A percentile compares a stretch with the other conserved stretches of the same genome.
Evolutionary conservation across 768 basidiomycete genomes (phyloP).

Genomic region (Mycena floridula): DNA sequence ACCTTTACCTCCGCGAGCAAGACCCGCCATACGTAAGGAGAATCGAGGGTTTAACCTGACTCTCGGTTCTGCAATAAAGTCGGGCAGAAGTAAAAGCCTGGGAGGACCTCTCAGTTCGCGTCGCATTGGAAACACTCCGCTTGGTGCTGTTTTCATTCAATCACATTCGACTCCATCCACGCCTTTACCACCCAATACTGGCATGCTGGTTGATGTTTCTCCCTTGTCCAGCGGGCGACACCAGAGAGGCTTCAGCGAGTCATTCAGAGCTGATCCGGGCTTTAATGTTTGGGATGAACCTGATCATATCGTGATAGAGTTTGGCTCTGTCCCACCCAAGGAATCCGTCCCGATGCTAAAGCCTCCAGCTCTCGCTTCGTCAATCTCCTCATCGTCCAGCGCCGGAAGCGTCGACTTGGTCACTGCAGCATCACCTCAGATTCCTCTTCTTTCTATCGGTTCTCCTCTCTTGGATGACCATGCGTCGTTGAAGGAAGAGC

Average conservation of each 20-base stretch:
- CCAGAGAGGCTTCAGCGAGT: neutral
- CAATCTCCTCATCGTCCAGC: neutral
- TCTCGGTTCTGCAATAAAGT: too few species aligned
- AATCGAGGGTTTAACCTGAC: too few species aligned
- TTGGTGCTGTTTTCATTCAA: neutral
- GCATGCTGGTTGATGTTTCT: too few species aligned
- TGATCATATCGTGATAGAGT: neutral
- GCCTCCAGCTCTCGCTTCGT: neutral
- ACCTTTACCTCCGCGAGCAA: neutral
- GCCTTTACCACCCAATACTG: too few species aligned
- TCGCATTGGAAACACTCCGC: neutral
- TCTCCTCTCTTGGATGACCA: neutral
- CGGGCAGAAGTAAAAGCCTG: too few species aligned
- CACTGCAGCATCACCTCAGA: neutral
- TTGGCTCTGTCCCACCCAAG: neutral
- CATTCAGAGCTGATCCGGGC: neutral
- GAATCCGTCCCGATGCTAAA: neutral
- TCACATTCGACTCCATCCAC: too few species aligned
- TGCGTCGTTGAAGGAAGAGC: too few species aligned
- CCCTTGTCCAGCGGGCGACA: too few species aligned
- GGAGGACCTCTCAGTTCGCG: neutral
- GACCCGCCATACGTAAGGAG: neutral
- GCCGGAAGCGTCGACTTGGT: neutral
- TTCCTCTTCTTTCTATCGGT: neutral
- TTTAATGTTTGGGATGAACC: neutral